Conservation (phyloP, 805 yeast genomes). For the Jamesozyma rosinii region DNA sequence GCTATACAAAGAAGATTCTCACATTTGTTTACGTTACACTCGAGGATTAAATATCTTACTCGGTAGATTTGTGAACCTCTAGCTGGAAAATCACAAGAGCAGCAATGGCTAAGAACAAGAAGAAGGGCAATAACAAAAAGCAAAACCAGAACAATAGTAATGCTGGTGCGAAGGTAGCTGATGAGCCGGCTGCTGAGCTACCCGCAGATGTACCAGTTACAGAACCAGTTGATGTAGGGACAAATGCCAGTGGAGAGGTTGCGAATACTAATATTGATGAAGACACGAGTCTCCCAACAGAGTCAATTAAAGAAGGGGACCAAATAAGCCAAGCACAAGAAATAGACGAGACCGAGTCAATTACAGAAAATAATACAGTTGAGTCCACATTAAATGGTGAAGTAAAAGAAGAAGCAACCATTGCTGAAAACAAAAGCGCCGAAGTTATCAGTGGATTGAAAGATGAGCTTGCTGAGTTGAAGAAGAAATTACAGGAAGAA, state of each 20-base stretch:
- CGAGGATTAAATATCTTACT: no score
- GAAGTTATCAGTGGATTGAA: background rate
- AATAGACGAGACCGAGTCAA: no score
- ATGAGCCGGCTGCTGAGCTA: conserved; percentile 1
- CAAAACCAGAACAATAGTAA: background rate
- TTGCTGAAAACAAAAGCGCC: background rate
- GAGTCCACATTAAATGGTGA: no score
- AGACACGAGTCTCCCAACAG: no score
- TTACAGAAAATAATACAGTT: no score
- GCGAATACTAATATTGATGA: background rate
- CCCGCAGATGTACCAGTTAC: background rate
- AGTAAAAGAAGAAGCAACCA: background rate
- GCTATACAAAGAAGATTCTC: no score
- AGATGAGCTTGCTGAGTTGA: conserved; percentile 3
- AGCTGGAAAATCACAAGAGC: background rate
- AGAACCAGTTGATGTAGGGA: background rate
- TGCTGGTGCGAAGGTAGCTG: conserved; percentile 6
- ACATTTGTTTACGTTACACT: no score
- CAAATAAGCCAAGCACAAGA: no score
- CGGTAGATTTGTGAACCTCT: no score
- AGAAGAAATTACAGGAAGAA: conserved; percentile 4
- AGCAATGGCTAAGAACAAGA: conserved; percentile 17
- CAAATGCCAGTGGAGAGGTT: background rate
- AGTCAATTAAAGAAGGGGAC: no score
- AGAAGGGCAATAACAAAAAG: conserved; percentile 10